phyloP scores from a whole-genome alignment of 768 basidiomycete species.

The Podaxis pistillaris region DNA sequence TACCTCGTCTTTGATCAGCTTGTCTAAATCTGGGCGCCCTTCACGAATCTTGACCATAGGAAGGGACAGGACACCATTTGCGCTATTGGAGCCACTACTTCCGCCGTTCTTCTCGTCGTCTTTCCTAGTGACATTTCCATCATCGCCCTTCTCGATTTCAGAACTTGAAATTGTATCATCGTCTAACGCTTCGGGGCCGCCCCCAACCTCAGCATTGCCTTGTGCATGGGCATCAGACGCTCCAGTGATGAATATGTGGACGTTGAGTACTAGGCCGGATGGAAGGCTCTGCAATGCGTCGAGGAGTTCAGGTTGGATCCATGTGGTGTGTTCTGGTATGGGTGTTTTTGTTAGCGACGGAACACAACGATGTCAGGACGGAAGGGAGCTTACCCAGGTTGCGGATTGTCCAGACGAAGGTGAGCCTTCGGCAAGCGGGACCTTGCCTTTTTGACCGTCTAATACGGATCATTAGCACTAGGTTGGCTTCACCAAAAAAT shows the following conservation, averaged over 20 bases:
- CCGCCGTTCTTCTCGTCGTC: constrained; percentile 12
- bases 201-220: neutral
- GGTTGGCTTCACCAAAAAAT: neutral
- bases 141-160: constrained; percentile 12
- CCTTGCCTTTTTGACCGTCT: constrained; percentile 27
- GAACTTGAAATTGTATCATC: constrained; percentile 22
- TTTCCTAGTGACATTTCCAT: constrained; percentile 20
- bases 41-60: constrained; percentile 22
- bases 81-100: constrained; percentile 11
- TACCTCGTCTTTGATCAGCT: constrained; percentile 37
- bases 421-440: constrained; percentile 25
- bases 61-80: neutral
- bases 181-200: constrained; percentile 19
- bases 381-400: constrained; percentile 30
- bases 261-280: constrained; percentile 29
- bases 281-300: constrained; percentile 30
- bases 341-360: neutral
- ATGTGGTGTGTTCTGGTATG: constrained; percentile 35
- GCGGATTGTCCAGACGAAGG: constrained; percentile 46
- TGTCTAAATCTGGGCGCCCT: constrained; percentile 35
- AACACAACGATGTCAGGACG: neutral
- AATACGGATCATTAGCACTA: neutral
- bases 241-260: constrained; percentile 42
- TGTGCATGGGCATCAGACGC: constrained; percentile 1
- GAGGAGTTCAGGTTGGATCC: constrained; percentile 42